Conservation (phyloP, 2,329 filamentous ascomycete genomes). For the Didymella glomerata region DNA sequence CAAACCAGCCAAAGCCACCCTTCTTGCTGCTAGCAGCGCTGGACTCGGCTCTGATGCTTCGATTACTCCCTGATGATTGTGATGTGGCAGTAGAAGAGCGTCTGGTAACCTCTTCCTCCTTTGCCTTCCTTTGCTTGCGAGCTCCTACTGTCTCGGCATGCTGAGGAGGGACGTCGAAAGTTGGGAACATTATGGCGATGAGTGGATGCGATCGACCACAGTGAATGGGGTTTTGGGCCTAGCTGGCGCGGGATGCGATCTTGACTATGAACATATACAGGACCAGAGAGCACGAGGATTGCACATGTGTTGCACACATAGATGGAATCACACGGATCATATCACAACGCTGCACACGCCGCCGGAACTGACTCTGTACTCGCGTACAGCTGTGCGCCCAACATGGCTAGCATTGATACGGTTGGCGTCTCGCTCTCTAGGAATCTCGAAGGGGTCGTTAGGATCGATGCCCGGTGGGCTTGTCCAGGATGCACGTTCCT, state of each 20-base stretch:
- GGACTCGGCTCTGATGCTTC: constrained; percentile 21
- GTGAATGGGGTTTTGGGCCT: constrained; percentile 13
- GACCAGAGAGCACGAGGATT: constrained; percentile 14
- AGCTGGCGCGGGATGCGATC: constrained; percentile 14
- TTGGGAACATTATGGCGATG: constrained; percentile 35
- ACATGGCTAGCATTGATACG: constrained; percentile 22
- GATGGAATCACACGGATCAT: constrained; percentile 23
- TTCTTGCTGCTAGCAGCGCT: constrained; percentile 20
- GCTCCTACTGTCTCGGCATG: constrained; percentile 40
- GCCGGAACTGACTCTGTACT: constrained; percentile 24
- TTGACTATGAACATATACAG: constrained; percentile 23
- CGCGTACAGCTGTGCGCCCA: constrained; percentile 19
- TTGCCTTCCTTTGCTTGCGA: constrained; percentile 35
- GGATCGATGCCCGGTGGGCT: constrained; percentile 1
- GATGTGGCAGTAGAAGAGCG: constrained; percentile 34
- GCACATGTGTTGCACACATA: constrained; percentile 22
- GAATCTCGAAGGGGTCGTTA: constrained; percentile 9
- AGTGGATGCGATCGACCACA: constrained; percentile 15
- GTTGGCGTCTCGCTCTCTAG: constrained; percentile 19
- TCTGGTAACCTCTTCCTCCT: constrained; percentile 29
- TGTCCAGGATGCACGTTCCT: constrained; percentile 17
- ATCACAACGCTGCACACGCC: constrained; percentile 22
- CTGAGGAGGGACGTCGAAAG: constrained; percentile 37
- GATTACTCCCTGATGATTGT: constrained; percentile 34
- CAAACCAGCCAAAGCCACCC: constrained; percentile 30